phyloP scores from a whole-genome alignment of 1,284 basidiomycete genomes.

The Cutaneotrichosporon daszewskae region DNA sequence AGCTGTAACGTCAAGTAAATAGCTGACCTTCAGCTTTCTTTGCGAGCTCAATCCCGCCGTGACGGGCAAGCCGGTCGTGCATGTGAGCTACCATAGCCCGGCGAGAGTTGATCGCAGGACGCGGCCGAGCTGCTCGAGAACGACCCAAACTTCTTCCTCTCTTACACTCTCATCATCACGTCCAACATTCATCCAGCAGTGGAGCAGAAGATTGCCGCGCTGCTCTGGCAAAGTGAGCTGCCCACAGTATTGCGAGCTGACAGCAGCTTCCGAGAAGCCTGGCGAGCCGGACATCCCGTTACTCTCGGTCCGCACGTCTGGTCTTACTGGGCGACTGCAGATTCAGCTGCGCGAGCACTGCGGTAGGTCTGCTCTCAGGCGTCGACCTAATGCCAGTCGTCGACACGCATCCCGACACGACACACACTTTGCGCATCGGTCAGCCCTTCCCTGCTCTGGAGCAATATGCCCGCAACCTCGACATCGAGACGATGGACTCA shows the following conservation, averaged over 20 bases:
- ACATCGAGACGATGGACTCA: conserved; percentile 69
- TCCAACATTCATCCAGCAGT: conserved; percentile 64
- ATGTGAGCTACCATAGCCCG: conserved; percentile 42
- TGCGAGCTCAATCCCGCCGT: conserved; percentile 85
- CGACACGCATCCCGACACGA: conserved; percentile 82
- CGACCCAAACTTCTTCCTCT: conserved; percentile 52
- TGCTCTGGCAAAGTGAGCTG: conserved; percentile 59
- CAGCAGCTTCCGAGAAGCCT: conserved; percentile 27
- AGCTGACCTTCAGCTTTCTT: conserved; percentile 51
- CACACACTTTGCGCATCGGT: conserved; percentile 80
- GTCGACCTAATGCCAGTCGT: conserved; percentile 57
- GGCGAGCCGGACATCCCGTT: conserved; percentile 56
- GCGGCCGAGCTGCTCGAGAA: conserved; percentile 58
- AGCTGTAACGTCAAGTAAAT: neutral
- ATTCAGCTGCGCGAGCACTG: conserved; percentile 81
- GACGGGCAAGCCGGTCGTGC: conserved; percentile 61
- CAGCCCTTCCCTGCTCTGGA: conserved; percentile 77
- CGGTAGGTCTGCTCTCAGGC: conserved; percentile 52
- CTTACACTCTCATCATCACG: conserved; percentile 75
- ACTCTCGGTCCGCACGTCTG: conserved; percentile 71
- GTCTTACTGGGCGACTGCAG: conserved; percentile 80
- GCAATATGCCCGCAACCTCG: conserved; percentile 63
- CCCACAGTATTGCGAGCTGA: conserved; percentile 10
- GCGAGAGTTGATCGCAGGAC: conserved; percentile 36
- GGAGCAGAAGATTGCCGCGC: conserved; percentile 57